Evolutionary conservation across 2,329 filamentous ascomycete genomes (phyloP), one percentile per base, ranked within the genome.

Genomic region (Aspergillus thermomutatus): DNA sequence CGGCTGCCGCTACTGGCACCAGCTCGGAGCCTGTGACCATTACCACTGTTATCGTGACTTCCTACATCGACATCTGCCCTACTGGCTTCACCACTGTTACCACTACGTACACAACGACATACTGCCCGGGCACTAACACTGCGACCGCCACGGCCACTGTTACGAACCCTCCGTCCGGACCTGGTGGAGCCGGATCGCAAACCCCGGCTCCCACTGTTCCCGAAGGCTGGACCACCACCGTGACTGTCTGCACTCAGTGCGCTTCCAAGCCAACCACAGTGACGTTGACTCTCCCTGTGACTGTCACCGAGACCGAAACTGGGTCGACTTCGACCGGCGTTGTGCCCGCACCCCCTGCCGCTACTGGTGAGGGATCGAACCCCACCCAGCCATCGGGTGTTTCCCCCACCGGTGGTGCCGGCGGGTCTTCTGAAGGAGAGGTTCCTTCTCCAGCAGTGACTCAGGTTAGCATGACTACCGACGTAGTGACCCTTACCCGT

Each of bases 41-140:
- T 40, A 75, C 74, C 9, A 75, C 73, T 11, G 60, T 76, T 19
- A 69, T 75, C 50, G 65, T 70, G 37, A 78, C 75, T 31, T 73
- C 73, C 19, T 77, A 77, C 58, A 69, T 70, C 7, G 70, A 74
- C 51, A 72, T 78, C 60, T 77, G 75, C 56, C 71, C 76, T 3
- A 75, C 73, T 26, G 76, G 76, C 5, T 77, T 74, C 61, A 76
- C 72, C 40, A 77, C 73, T 5, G 67, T 76, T 50, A 75, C 72
- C 2, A 71, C 71, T 3, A 73, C 73, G 0, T 67, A 71, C 47
- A 77, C 74, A 9, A 73, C 72, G 17, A 73, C 68, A 4, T 69
- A 72, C 52, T 75, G 71, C 58, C 71, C 73, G 3, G 69, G 65
- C 17, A 69, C 68, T 14, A 59, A 48, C 5, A 58, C 67, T 17